Percentiles rank a stretch among this genome's conserved stretches.
These are phyloP conservation scores for Picocystis sp. DNA, from an alignment of 163 green algal genomes.

Conservation along the genomic window DNA sequence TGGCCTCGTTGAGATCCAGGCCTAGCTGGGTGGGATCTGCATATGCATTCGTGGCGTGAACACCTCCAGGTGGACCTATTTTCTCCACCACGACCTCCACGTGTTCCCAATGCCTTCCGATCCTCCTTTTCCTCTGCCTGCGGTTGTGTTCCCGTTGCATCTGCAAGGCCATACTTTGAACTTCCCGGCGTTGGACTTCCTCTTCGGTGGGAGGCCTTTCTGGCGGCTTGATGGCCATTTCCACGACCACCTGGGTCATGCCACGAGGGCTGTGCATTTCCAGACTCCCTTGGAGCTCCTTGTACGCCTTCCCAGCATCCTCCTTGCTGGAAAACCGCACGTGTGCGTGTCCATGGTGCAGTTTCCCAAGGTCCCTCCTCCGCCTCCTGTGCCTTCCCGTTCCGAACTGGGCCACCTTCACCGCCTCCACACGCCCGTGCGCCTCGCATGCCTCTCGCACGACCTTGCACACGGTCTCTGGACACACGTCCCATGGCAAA, in stretches of 20 bases:
- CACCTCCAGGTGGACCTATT: not conserved
- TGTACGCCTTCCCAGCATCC: not conserved
- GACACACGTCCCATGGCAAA: constrained; percentile 1
- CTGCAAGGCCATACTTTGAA: not conserved
- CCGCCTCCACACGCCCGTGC: not conserved
- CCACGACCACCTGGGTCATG: constrained; percentile 1
- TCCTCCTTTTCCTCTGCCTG: constrained; percentile 4
- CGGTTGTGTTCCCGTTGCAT: constrained; percentile 4
- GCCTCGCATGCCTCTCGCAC: not conserved
- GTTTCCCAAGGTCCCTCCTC: constrained; percentile 2
- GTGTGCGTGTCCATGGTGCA: constrained; percentile 2
- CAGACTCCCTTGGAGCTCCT: not conserved
- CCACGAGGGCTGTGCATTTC: not conserved
- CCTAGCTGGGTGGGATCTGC: not conserved
- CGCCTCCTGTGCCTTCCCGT: constrained; percentile 1
- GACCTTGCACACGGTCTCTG: not conserved
- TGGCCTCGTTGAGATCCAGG: not conserved
- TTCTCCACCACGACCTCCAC: constrained; percentile 1
- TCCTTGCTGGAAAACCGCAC: not conserved
- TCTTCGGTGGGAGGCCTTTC: too few relatives aligned
- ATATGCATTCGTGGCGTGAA: not conserved
- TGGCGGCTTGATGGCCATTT: not conserved
- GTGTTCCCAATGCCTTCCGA: not conserved
- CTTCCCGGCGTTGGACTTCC: too few relatives aligned
- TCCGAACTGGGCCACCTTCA: constrained; percentile 1